These are phyloP conservation scores for Colletotrichum spinosum DNA, from an alignment of 2,329 filamentous ascomycete species.

Conservation along the genomic window DNA sequence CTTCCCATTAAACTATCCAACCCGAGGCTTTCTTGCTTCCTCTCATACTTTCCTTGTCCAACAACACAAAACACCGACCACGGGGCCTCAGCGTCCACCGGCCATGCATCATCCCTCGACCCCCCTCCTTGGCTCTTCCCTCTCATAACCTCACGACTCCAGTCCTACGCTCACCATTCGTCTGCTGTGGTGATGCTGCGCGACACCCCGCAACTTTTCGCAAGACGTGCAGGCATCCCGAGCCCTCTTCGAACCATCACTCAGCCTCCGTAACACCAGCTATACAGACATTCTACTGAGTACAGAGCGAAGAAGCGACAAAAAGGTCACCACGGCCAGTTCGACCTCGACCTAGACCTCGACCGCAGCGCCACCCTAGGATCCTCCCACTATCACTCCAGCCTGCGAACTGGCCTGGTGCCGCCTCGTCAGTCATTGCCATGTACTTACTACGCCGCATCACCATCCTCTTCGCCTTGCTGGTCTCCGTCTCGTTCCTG, in stretches of 20 bases:
- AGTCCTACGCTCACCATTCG: not conserved
- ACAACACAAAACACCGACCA: constrained; percentile 33
- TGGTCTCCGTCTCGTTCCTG: constrained; percentile 59
- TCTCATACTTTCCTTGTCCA: constrained; percentile 24
- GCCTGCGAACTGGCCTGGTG: constrained; percentile 29
- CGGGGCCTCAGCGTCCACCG: constrained; percentile 33
- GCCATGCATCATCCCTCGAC: constrained; percentile 32
- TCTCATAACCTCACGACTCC: constrained; percentile 9
- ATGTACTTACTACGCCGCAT: constrained; percentile 63
- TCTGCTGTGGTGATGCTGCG: constrained; percentile 25
- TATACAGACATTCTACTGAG: not conserved
- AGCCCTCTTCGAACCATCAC: constrained; percentile 33
- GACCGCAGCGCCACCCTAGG: too few relatives aligned
- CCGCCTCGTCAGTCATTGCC: constrained; percentile 21
- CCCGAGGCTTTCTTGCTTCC: constrained; percentile 31
- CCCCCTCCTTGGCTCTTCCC: constrained; percentile 11
- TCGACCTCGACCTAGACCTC: not conserved
- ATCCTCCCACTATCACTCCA: not conserved
- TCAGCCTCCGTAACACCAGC: constrained; percentile 30
- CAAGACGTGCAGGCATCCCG: constrained; percentile 36
- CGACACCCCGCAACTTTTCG: constrained; percentile 25
- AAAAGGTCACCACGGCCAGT: constrained; percentile 14
- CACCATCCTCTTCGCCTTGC: constrained; percentile 51
- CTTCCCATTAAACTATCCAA: constrained; percentile 19
- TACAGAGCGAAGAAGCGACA: constrained; percentile 2